Percentiles rank a stretch among this genome's conserved stretches.
Evolutionary conservation across 139 green algal species (phyloP).

Genomic region (Picocystis salinarum): DNA sequence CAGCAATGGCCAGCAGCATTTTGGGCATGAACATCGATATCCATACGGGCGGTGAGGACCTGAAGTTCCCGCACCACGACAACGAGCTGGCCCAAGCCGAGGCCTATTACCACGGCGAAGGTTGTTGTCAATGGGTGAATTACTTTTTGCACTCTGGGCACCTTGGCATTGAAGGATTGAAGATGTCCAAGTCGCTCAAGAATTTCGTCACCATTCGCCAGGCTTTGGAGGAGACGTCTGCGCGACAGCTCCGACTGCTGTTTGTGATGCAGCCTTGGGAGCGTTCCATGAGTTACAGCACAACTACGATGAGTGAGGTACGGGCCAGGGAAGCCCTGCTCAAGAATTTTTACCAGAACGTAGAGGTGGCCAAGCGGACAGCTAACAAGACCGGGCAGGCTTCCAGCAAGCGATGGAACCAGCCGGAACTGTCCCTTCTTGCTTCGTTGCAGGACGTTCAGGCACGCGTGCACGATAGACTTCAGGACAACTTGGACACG

Average conservation of each 20-base stretch:
- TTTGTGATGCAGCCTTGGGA: constrained; percentile 82
- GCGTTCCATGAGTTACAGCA: constrained; percentile 15
- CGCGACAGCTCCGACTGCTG: constrained; percentile 82
- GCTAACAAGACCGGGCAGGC: not conserved
- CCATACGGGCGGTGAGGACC: constrained; percentile 71
- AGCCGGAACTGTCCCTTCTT: not conserved
- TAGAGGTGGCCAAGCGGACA: constrained; percentile 50
- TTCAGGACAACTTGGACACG: constrained; percentile 92
- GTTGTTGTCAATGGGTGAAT: constrained; percentile 81
- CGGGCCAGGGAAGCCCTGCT: constrained; percentile 44
- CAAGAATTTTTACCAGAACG: constrained; percentile 85
- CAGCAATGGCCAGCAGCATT: constrained; percentile 75
- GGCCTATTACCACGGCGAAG: constrained; percentile 34
- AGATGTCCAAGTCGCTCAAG: constrained; percentile 98
- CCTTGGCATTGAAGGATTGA: constrained; percentile 88
- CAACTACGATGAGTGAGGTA: constrained; percentile 36
- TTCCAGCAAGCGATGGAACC: constrained; percentile 7
- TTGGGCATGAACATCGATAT: constrained; percentile 78
- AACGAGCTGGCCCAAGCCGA: constrained; percentile 94
- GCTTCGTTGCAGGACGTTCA: constrained; percentile 14
- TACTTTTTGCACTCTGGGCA: constrained; percentile 95
- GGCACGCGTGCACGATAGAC: constrained; percentile 35
- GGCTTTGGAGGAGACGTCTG: constrained; percentile 49
- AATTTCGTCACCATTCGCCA: constrained; percentile 97
- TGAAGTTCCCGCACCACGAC: constrained; percentile 95